Evolutionary conservation across 306 rosid species (phyloP).

Genomic region (Quillaja saponaria): DNA sequence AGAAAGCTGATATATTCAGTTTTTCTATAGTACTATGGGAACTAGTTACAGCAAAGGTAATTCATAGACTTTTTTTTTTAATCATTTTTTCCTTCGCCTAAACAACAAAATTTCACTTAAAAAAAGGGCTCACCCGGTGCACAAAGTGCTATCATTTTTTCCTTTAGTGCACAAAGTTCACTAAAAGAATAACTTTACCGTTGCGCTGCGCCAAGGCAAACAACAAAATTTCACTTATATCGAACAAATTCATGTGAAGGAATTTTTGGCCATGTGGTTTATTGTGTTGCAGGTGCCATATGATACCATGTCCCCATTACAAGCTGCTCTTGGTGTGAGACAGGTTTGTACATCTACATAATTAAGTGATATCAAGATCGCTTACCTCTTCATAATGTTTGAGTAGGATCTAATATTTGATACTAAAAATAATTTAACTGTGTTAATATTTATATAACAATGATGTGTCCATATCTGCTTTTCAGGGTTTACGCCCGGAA

Average conservation of each 20-base stretch:
- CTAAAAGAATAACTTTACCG: no score
- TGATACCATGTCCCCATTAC: constrained; percentile 97
- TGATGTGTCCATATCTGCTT: background rate
- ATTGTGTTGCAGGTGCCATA: constrained; percentile 77
- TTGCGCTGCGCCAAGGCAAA: no score
- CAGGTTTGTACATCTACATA: constrained; percentile 63
- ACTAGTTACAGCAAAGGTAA: constrained; percentile 93
- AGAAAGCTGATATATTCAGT: constrained; percentile 96
- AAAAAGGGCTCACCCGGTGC: no score
- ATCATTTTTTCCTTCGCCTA: background rate
- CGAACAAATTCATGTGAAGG: constrained; percentile 6
- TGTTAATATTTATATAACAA: background rate
- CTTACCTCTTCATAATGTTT: background rate
- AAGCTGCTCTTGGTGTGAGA: constrained; percentile 99
- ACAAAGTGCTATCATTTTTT: no score
- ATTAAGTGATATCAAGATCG: constrained; percentile 5
- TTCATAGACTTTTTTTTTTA: background rate
- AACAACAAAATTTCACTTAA: background rate
- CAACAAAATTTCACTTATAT: background rate
- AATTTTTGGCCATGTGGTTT: constrained; percentile 14
- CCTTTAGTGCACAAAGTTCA: no score
- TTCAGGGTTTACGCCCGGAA: constrained; percentile 91
- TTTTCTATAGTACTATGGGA: constrained; percentile 97
- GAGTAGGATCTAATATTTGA: constrained; percentile 5
- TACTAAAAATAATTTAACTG: constrained; percentile 1